phyloP scores from a whole-genome alignment of 2,329 filamentous ascomycete species.

The Sclerotinia subarctica region DNA sequence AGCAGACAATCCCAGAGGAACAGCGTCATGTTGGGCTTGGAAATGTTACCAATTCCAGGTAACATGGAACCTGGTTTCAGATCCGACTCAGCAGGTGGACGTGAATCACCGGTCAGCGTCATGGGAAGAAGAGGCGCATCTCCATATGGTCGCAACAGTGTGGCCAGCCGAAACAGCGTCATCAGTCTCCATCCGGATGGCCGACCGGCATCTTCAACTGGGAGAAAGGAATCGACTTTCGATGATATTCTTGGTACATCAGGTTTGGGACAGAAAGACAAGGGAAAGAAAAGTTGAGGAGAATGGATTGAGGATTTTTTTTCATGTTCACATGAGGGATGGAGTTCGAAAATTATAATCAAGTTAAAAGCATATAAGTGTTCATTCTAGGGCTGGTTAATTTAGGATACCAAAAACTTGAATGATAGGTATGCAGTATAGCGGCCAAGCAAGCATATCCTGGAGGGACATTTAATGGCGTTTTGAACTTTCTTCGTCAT shows the following conservation, averaged over 20 bases:
- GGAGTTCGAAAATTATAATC: background rate
- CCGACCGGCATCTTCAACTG: constrained; percentile 8
- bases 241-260: constrained; percentile 48
- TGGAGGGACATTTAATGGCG: background rate
- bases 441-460: background rate
- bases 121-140: constrained; percentile 4
- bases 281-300: constrained; percentile 28
- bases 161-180: background rate
- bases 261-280: constrained; percentile 42
- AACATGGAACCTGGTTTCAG: constrained; percentile 8
- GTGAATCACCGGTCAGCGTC: constrained; percentile 5
- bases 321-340: constrained; percentile 6
- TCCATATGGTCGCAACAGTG: constrained; percentile 14
- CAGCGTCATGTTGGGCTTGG: constrained; percentile 36
- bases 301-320: background rate
- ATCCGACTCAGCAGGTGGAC: constrained; percentile 3
- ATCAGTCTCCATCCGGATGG: background rate
- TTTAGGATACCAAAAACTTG: constrained; percentile 9
- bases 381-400: background rate
- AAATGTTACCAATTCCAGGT: constrained; percentile 33
- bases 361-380: background rate
- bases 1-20: constrained; percentile 28
- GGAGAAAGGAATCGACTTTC: constrained; percentile 41
- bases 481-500: background rate
- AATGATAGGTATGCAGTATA: background rate